Evolutionary conservation across 495 filamentous ascomycete species (phyloP).

Genomic region (Penicillium atrosanguineum): DNA sequence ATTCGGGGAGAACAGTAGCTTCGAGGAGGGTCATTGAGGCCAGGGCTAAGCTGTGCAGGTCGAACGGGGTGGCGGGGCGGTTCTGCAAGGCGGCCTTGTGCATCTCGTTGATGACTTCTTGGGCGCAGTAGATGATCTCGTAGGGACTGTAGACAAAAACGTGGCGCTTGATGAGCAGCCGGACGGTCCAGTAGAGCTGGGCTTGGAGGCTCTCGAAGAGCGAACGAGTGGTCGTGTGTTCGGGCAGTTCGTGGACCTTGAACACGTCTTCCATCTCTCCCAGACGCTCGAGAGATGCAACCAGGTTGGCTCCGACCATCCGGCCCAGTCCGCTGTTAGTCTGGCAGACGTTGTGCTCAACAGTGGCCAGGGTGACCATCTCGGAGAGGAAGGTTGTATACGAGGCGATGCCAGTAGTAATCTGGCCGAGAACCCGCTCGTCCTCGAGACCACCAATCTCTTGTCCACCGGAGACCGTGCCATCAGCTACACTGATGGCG

Average conservation of each 20-base stretch:
- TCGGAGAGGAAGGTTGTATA: conserved; percentile 48
- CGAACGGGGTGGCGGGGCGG: conserved; percentile 55
- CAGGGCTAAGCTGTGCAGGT: conserved; percentile 71
- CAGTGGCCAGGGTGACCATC: conserved; percentile 34
- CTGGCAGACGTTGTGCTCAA: conserved; percentile 42
- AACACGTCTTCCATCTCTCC: conserved; percentile 40
- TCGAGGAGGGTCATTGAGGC: conserved; percentile 65
- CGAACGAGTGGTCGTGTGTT: conserved; percentile 27
- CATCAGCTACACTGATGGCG: conserved; percentile 64
- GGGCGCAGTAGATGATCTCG: conserved; percentile 62
- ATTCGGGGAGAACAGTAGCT: conserved; percentile 52
- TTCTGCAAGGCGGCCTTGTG: conserved; percentile 49
- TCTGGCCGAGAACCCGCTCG: conserved; percentile 60
- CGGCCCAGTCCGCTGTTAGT: conserved; percentile 40
- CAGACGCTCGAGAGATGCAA: conserved; percentile 40
- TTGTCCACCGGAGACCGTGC: conserved; percentile 52
- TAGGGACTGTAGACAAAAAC: conserved; percentile 53
- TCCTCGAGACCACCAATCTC: conserved; percentile 58
- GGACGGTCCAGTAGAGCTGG: conserved; percentile 72
- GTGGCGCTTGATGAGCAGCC: conserved; percentile 59
- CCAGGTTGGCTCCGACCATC: conserved; percentile 37
- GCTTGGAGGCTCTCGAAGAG: conserved; percentile 53
- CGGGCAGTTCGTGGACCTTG: conserved; percentile 28
- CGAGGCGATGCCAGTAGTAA: conserved; percentile 59
- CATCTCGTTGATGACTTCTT: conserved; percentile 56